These are phyloP conservation scores for Boletellus ananiceps DNA, from an alignment of 768 basidiomycete species.

Conservation along the genomic window DNA sequence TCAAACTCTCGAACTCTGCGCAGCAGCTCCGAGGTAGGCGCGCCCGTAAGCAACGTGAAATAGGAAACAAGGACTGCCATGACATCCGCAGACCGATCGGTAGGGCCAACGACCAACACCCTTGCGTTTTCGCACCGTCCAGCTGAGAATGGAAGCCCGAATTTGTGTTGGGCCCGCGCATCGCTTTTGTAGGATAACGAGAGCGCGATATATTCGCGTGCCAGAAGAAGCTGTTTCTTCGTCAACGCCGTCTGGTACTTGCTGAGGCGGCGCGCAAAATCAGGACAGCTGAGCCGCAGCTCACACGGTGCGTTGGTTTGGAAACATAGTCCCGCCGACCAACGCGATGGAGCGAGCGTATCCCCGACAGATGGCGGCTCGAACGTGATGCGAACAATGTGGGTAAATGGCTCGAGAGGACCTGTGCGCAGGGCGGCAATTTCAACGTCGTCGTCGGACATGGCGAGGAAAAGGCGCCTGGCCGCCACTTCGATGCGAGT, in stretches of 20 bases:
- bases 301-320: neutral
- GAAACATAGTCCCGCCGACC: neutral
- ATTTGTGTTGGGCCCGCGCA: neutral
- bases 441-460: constrained; percentile 1
- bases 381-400: constrained; percentile 1
- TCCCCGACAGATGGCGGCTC: neutral
- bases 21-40: neutral
- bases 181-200: neutral
- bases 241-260: neutral
- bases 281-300: constrained; percentile 2
- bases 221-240: neutral
- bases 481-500: neutral
- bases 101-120: constrained; percentile 27
- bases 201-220: neutral
- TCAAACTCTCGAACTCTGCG: neutral
- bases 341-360: constrained; percentile 1
- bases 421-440: constrained; percentile 1
- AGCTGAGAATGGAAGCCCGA: neutral
- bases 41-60: constrained; percentile 18
- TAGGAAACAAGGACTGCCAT: constrained; percentile 27
- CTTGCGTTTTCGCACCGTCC: constrained; percentile 6
- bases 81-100: constrained; percentile 28
- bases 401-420: neutral
- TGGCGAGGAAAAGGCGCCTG: neutral
- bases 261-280: neutral